Base-by-base conservation (phyloP, 345 rosid species). In the Pugionium cornutum region DNA sequence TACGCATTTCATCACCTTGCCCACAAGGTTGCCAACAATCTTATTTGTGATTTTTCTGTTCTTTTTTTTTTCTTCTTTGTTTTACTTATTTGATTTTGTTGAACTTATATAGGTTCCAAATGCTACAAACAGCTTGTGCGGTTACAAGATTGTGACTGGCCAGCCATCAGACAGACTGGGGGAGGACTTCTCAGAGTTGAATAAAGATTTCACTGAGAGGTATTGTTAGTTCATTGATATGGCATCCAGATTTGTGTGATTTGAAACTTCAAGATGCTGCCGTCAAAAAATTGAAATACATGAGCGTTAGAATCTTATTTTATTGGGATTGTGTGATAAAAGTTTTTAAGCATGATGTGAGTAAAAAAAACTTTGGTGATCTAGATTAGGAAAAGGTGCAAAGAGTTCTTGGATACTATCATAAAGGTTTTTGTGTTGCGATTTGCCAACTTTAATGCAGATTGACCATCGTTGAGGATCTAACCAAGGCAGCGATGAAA, bases 111-210 rank as follows among this genome's bases (percentile, higher is more conserved):
- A 71, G 99, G 99, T 91, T 74, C 99, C 99, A 9, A 95, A 95
- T 83, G 96, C 99, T 34, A 83, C 96, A 60, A 95, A 95, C 74
- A 80, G 96, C 76, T 76, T 95, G 41, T 95, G 99, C 57, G 99
- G 98, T 61, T 91, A 95, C 81, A 89, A 89, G 76, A 85, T 94
- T 74, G 99, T 94, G 74, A 94, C 99, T 9, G 99, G 99, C 56
- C 99, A 94, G 72, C 99, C 99, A 66, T 94, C 99, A 37, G 98
- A 92, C 73, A 81, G 97, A 79, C 86, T 92, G 41, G 98, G 98
- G 58, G 98, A 92, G 84, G 97, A 92, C 76, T 95, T 95, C 83
- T 87, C 94, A 10, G 99, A 89, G 79, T 62, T 72, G 33, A 77
- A 79, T 77, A 91, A 87, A 75, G 96, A 95, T 66, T 95, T 95